Percentiles rank a stretch among this genome's conserved stretches.
Evolutionary conservation across 208 protist species (phyloP).

Genomic region (Tritrichomonas musculus): DNA sequence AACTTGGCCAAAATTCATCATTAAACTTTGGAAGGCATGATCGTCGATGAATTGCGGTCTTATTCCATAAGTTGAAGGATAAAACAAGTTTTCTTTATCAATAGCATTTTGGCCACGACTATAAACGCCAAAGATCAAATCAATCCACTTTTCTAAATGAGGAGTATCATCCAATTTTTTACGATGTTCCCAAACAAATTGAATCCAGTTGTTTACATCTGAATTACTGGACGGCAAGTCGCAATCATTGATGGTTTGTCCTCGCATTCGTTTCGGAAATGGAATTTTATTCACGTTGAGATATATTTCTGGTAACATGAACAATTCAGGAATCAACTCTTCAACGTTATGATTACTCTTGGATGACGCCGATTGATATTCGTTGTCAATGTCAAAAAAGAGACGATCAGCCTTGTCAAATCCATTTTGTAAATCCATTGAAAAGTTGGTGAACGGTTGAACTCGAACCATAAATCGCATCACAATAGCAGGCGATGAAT

Average conservation of each 20-base stretch:
- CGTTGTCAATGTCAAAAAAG: background rate
- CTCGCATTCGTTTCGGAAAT: background rate
- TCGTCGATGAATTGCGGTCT: background rate
- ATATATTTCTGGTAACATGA: background rate
- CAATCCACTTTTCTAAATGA: conserved; percentile 12
- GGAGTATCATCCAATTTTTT: background rate
- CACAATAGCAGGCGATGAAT: background rate
- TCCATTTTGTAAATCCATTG: background rate
- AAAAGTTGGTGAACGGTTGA: conserved; percentile 6
- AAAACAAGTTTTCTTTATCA: background rate
- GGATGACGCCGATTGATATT: background rate
- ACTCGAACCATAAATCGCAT: background rate
- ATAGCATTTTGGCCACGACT: background rate
- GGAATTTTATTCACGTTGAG: background rate
- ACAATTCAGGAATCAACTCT: conserved; percentile 2
- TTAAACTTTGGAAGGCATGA: background rate
- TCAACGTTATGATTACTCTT: background rate
- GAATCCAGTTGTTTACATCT: background rate
- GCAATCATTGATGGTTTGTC: too few relatives aligned
- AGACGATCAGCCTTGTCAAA: background rate
- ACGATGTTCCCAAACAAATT: background rate
- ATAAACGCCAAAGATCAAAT: background rate
- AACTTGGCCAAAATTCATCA: background rate
- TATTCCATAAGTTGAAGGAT: conserved; percentile 9
- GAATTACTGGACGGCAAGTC: background rate